Conservation (phyloP, 305 asterid species). For the Plantago coronopus region DNA sequence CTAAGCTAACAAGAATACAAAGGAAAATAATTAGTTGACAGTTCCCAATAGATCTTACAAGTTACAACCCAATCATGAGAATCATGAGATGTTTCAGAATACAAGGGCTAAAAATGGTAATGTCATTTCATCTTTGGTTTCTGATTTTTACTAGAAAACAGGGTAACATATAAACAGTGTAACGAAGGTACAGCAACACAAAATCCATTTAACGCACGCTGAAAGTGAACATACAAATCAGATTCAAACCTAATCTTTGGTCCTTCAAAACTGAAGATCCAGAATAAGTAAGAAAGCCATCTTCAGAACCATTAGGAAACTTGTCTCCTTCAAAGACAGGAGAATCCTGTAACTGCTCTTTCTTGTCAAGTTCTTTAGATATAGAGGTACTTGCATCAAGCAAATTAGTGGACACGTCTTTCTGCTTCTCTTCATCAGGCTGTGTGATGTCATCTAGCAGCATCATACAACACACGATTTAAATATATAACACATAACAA, state of each 20-base stretch:
- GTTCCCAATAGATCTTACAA: background rate
- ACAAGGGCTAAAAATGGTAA: background rate
- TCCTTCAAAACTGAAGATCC: constrained; percentile 31
- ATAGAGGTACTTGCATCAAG: constrained; percentile 31
- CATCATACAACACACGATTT: constrained; percentile 31
- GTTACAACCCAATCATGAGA: too few species aligned
- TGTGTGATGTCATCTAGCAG: constrained; percentile 80
- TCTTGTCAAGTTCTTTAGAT: constrained; percentile 33
- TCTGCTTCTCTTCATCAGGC: constrained; percentile 50
- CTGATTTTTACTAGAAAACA: too few species aligned
- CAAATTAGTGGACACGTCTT: constrained; percentile 22
- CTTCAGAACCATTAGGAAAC: constrained; percentile 26
- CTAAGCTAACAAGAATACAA: background rate
- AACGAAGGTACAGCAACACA: background rate
- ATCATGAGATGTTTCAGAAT: background rate
- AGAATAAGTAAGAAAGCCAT: constrained; percentile 19
- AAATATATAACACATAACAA: constrained; percentile 18
- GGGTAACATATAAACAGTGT: background rate
- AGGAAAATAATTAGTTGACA: background rate
- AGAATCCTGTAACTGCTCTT: constrained; percentile 28
- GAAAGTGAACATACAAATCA: constrained; percentile 20
- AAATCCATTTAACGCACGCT: constrained; percentile 9
- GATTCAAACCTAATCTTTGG: constrained; percentile 45
- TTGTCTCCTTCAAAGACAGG: constrained; percentile 29
- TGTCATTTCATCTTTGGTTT: background rate